These are phyloP conservation scores for Syzygium jambos DNA, from an alignment of 345 rosid species.

Conservation along the genomic window DNA sequence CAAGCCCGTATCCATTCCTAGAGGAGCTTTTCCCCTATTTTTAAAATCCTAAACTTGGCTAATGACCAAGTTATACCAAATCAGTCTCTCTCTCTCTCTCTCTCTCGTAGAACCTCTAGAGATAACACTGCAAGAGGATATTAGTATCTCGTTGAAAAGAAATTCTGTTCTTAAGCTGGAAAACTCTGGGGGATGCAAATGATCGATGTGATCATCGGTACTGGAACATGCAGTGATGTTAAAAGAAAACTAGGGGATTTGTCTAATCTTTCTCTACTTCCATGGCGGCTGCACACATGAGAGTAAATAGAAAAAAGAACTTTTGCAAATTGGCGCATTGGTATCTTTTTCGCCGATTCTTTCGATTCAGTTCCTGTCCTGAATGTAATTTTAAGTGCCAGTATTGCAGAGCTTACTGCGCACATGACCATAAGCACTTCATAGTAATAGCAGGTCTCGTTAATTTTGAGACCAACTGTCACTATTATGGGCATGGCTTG, in stretches of 20 bases:
- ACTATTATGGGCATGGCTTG: background rate
- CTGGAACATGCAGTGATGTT: background rate
- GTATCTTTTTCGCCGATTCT: background rate
- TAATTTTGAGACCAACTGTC: background rate
- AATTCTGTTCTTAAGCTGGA: background rate
- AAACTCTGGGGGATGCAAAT: background rate
- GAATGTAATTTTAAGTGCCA: background rate
- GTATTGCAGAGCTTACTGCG: background rate
- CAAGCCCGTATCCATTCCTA: background rate
- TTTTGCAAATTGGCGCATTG: background rate
- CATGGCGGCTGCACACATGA: background rate
- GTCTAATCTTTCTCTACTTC: background rate
- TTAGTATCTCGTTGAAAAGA: background rate
- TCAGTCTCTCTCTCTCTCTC: background rate
- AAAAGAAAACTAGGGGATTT: background rate
- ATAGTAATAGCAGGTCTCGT: background rate
- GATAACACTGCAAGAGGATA: background rate
- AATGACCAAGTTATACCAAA: background rate
- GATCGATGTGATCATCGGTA: background rate
- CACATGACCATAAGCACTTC: background rate
- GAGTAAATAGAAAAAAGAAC: background rate
- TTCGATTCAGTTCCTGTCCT: background rate
- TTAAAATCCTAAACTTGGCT: background rate
- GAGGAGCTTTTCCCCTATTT: background rate
- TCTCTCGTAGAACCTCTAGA: background rate